Percentiles rank a stretch among this genome's conserved stretches.
Conservation (phyloP, 163 green algal species). For the Coccomyxa subellipsoidea region DNA sequence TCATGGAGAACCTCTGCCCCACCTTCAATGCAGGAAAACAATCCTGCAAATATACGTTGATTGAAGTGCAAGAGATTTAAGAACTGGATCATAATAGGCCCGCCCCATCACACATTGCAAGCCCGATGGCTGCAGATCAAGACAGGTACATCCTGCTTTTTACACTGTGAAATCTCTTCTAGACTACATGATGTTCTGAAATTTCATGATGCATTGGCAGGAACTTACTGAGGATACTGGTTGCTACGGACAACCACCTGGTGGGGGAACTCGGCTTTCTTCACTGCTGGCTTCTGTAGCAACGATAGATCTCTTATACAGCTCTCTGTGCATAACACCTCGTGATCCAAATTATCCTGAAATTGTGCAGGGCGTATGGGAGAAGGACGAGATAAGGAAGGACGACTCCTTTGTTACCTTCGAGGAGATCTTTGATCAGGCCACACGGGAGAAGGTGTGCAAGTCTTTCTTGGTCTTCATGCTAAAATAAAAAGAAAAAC, state of each 20-base stretch:
- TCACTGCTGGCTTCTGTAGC: background rate
- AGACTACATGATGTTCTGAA: background rate
- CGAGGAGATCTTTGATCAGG: slow-evolving; percentile 51
- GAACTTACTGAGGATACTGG: slow-evolving; percentile 61
- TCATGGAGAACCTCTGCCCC: too few species aligned
- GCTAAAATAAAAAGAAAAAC: too few species aligned
- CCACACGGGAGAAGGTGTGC: background rate
- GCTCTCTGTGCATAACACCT: background rate
- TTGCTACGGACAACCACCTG: slow-evolving; percentile 97
- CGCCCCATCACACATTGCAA: too few species aligned
- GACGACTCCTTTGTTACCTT: slow-evolving; percentile 95
- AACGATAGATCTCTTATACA: background rate
- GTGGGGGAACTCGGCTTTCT: too few species aligned
- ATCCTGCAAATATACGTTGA: too few species aligned
- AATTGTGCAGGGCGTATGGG: slow-evolving; percentile 78
- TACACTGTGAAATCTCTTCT: too few species aligned
- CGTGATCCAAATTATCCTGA: background rate
- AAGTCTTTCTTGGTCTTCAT: background rate
- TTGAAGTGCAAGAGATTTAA: too few species aligned
- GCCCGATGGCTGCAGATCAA: too few species aligned
- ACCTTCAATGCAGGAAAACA: too few species aligned
- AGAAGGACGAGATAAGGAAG: slow-evolving; percentile 88
- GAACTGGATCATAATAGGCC: too few species aligned
- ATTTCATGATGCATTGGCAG: background rate
- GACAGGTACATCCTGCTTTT: too few species aligned